phyloP scores from a whole-genome alignment of 108 stramenopile species.

The Cyclotella cryptica region DNA sequence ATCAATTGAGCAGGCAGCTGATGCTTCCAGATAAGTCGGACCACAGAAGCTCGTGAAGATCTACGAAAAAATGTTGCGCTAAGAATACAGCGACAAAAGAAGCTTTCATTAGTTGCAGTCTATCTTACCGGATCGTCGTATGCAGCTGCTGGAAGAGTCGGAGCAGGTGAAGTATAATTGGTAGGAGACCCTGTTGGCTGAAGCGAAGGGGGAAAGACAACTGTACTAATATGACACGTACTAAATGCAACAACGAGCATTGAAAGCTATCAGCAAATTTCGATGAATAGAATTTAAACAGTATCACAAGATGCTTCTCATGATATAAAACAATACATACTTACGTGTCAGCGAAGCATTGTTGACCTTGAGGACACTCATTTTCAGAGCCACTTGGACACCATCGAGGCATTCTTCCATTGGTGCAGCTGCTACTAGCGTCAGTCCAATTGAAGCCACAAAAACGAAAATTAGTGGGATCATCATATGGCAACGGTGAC shows the following conservation, averaged over 20 bases:
- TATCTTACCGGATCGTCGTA: conserved; percentile 7
- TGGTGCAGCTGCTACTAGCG: conserved; percentile 4
- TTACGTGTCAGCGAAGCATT: conserved; percentile 27
- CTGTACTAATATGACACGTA: neutral
- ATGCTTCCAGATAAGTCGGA: neutral
- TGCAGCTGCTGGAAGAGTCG: neutral
- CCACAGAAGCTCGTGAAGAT: conserved; percentile 28
- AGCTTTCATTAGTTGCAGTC: neutral
- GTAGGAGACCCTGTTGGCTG: conserved; percentile 8
- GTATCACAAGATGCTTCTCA: no score
- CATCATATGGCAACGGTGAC: conserved; percentile 15
- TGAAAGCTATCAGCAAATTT: no score
- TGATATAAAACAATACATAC: neutral
- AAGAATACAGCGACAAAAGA: no score
- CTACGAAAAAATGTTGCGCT: neutral
- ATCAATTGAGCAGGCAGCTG: conserved; percentile 13
- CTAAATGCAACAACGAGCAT: neutral
- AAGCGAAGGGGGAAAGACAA: neutral
- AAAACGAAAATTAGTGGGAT: conserved; percentile 14
- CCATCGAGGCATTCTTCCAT: conserved; percentile 18
- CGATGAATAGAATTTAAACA: no score
- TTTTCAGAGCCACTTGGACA: conserved; percentile 12
- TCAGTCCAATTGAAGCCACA: conserved; percentile 23
- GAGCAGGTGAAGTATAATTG: neutral
- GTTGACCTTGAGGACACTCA: conserved; percentile 12